Conservation (phyloP, 2,329 filamentous ascomycete genomes). For the Didymellaceae sp. region DNA sequence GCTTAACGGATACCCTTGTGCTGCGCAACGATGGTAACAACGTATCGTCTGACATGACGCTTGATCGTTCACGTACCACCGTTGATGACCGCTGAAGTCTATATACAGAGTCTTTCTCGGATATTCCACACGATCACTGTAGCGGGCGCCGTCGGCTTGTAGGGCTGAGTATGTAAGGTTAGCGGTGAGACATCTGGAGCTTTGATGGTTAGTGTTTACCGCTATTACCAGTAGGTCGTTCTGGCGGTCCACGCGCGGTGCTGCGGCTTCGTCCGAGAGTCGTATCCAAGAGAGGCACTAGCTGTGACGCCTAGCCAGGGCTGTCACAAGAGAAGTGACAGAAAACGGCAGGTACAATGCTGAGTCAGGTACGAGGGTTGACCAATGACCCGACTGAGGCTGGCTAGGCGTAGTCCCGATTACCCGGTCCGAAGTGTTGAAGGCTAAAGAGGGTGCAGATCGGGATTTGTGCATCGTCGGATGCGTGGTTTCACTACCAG, state of each 20-base stretch:
- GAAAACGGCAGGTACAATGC: constrained; percentile 48
- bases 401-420: constrained; percentile 22
- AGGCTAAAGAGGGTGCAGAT: constrained; percentile 16
- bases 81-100: constrained; percentile 21
- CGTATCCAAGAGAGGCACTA: constrained; percentile 21
- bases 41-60: constrained; percentile 21
- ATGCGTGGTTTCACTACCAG: constrained; percentile 14
- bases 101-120: constrained; percentile 8
- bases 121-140: constrained; percentile 12
- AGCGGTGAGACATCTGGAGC: constrained; percentile 33
- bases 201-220: constrained; percentile 20
- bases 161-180: constrained; percentile 30
- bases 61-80: constrained; percentile 33
- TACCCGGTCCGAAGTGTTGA: constrained; percentile 34
- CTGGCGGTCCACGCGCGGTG: constrained; percentile 26
- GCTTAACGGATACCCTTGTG: constrained; percentile 22
- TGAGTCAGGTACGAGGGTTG: constrained; percentile 22
- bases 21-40: constrained; percentile 20
- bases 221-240: constrained; percentile 25
- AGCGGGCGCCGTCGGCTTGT: constrained; percentile 11
- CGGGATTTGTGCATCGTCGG: constrained; percentile 26
- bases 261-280: constrained; percentile 21
- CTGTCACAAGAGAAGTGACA: constrained; percentile 37
- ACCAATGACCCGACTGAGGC: constrained; percentile 25
- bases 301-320: constrained; percentile 25